Evolutionary conservation across 2,329 filamentous ascomycete genomes (phyloP).

Genomic region (Ophiostoma tasmaniense): DNA sequence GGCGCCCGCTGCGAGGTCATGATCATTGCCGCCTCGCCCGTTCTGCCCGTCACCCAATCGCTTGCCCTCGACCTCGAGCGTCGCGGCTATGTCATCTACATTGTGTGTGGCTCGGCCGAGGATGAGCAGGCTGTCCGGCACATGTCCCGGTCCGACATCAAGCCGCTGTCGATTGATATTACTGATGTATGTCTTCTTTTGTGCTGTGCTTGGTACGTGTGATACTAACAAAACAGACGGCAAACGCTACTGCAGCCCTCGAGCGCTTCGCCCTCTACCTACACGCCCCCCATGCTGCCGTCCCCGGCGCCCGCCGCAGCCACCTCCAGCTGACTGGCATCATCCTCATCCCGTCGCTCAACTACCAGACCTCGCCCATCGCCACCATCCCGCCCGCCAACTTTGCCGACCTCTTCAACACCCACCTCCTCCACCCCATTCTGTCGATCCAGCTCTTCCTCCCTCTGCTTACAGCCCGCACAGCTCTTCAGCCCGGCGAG

Average conservation of each 20-base stretch:
- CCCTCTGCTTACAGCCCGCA: conserved; percentile 60
- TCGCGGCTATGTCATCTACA: conserved; percentile 85
- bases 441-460: conserved; percentile 83
- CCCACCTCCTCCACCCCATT: conserved; percentile 82
- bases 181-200: conserved; percentile 53
- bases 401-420: conserved; percentile 87
- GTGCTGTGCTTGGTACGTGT: not conserved
- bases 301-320: conserved; percentile 66
- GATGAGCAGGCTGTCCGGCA: conserved; percentile 73
- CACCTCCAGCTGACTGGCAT: conserved; percentile 69
- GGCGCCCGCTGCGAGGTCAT: conserved; percentile 80
- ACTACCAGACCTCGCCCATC: conserved; percentile 75
- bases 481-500: conserved; percentile 33
- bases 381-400: conserved; percentile 75
- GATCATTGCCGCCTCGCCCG: conserved; percentile 81
- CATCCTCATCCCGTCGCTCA: conserved; percentile 71
- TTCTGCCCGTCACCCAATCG: conserved; percentile 73
- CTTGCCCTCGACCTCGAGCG: conserved; percentile 80
- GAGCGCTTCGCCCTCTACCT: conserved; percentile 65
- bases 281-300: conserved; percentile 64
- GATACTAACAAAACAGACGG: conserved; percentile 42
- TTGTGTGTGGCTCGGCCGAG: conserved; percentile 76
- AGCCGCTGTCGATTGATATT: conserved; percentile 73
- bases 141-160: conserved; percentile 71
- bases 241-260: conserved; percentile 58